Percentiles rank a stretch among this genome's conserved stretches.
These are phyloP conservation scores for Quercus gilva DNA, from an alignment of 306 rosid species.

Conservation along the genomic window DNA sequence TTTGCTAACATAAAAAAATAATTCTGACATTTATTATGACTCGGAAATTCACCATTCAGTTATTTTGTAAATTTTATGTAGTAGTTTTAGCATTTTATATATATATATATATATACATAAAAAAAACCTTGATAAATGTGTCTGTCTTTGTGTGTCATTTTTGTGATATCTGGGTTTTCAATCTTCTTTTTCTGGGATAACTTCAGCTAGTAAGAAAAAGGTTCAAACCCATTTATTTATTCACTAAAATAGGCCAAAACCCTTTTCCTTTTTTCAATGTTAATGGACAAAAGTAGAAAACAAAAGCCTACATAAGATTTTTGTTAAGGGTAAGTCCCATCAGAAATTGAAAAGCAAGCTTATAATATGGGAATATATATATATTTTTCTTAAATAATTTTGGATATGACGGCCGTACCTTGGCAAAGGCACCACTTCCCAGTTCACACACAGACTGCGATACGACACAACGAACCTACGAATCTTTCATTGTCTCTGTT, in stretches of 20 bases:
- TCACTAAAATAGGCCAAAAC: background rate
- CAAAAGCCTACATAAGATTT: background rate
- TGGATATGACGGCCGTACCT: background rate
- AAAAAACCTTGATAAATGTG: too few relatives aligned
- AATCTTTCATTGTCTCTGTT: background rate
- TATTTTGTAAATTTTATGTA: too few relatives aligned
- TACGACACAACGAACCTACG: conserved; percentile 31
- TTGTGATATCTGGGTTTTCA: background rate
- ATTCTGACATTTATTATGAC: too few relatives aligned
- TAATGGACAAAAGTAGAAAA: background rate
- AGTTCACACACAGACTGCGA: conserved; percentile 19
- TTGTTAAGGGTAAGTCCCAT: too few relatives aligned
- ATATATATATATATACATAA: too few relatives aligned
- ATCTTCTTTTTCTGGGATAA: background rate
- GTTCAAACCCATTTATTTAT: background rate
- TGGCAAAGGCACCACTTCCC: background rate
- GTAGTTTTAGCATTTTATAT: too few relatives aligned
- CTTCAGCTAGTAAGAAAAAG: background rate
- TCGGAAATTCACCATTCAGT: too few relatives aligned
- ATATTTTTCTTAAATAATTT: too few relatives aligned
- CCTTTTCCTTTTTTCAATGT: background rate
- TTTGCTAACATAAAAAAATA: too few relatives aligned
- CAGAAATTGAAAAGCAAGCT: too few relatives aligned
- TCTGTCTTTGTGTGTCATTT: background rate
- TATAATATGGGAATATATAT: too few relatives aligned